These are phyloP conservation scores for Thymus mandschuricus DNA, from an alignment of 257 asterid species.

Conservation along the genomic window DNA sequence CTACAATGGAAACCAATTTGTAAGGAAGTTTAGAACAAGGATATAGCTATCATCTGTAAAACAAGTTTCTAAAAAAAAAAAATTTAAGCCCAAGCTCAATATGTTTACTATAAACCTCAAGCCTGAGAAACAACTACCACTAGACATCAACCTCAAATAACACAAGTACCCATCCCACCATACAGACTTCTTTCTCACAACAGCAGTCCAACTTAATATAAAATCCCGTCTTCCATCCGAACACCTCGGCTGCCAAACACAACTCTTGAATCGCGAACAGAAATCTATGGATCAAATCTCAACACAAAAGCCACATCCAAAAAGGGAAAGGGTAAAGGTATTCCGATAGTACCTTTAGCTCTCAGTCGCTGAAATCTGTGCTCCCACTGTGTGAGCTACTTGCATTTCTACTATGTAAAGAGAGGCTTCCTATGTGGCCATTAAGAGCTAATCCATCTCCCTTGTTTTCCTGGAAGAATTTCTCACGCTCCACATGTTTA, in stretches of 20 bases:
- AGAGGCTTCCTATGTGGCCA: constrained; percentile 66
- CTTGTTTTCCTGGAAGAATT: constrained; percentile 77
- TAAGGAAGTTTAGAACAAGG: background rate
- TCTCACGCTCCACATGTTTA: constrained; percentile 85
- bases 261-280: background rate
- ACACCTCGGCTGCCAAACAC: constrained; percentile 3
- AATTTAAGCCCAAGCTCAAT: constrained; percentile 29
- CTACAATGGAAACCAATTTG: constrained; percentile 17
- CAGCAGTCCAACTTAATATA: constrained; percentile 27
- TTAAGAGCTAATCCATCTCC: constrained; percentile 53
- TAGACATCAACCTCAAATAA: constrained; percentile 25
- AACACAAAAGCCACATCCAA: constrained; percentile 31
- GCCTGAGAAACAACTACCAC: constrained; percentile 25
- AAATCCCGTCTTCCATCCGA: constrained; percentile 9
- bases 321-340: constrained; percentile 1
- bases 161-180: constrained; percentile 3
- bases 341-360: constrained; percentile 16
- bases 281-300: constrained; percentile 20
- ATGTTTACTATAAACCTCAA: constrained; percentile 28
- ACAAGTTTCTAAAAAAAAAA: constrained; percentile 17
- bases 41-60: background rate
- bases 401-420: constrained; percentile 79
- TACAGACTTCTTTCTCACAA: background rate
- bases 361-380: constrained; percentile 70
- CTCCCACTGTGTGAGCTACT: constrained; percentile 83